Evolutionary conservation across 2,329 filamentous ascomycete species (phyloP), one percentile per base, ranked within the genome.

Genomic region (Trichoderma citrinoviride): DNA sequence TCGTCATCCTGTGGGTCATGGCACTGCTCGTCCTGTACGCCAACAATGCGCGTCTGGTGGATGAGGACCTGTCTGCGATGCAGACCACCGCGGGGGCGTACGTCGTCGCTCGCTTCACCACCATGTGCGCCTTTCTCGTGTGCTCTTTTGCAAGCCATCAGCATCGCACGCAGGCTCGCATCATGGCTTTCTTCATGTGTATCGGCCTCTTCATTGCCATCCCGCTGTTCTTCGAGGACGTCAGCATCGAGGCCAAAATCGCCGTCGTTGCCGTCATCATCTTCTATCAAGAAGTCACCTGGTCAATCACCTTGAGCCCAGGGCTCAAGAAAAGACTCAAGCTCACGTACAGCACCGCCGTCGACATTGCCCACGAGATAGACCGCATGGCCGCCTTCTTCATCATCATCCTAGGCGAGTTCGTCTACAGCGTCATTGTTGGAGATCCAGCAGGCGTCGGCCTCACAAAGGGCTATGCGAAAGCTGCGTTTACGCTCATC

Each of bases 381-480:
- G 81, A 83, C 67, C 78, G 81, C 10, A 80, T 82, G 71, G 80
- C 80, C 0, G 81, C 80, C 15, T 83, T 83, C 67, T 82, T 80
- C 70, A 83, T 83, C 67, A 82, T 83, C 63, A 80, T 81, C n/a
- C 76, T 83, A 0, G 81, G 80, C 58, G 81, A 83, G 66, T 83
- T 82, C 67, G 73, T 82, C 17, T 82, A 81, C 66, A 77, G 77
- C 64, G 80, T 82, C 53, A 75, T 83, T 43, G 80, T 82, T 12
- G 80, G 79, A 4, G 77, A 78, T 29, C 79, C 80, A 49, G 79
- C 80, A 1, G 81, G 78, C 7, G 72, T 78, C 15, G 81, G 81
- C 0, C 71, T 82, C 49, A 82, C 80, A 25, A 56, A 74, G 1
- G 75, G 78, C 4, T 78, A 81, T 56, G 72, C 76, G 10, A 79